Percentiles rank a stretch among this genome's conserved stretches.
phyloP scores from a whole-genome alignment of 2,329 filamentous ascomycete genomes.

The Fusarium tricinctum region DNA sequence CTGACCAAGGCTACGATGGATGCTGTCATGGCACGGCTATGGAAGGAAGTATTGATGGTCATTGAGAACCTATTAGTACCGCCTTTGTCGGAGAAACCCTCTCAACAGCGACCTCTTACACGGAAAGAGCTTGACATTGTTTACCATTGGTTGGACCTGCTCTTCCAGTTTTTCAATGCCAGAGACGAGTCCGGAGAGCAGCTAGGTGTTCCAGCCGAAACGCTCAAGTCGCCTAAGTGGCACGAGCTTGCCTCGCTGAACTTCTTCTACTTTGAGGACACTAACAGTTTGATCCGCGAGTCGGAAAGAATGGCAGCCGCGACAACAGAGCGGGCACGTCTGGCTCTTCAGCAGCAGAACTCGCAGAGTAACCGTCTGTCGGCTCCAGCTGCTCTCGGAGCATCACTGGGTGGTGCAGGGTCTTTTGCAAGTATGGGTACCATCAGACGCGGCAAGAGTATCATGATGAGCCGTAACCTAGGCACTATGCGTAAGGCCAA shows the following conservation, averaged over 20 bases:
- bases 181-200: conserved; percentile 86
- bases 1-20: conserved; percentile 97
- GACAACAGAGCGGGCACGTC: conserved; percentile 80
- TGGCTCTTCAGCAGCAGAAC: conserved; percentile 69
- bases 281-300: conserved; percentile 91
- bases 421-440: conserved; percentile 77
- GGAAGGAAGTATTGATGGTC: conserved; percentile 96
- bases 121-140: conserved; percentile 94
- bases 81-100: conserved; percentile 94
- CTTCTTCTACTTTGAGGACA: conserved; percentile 98
- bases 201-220: conserved; percentile 88
- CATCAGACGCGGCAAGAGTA: conserved; percentile 78
- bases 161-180: conserved; percentile 96
- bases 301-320: conserved; percentile 95
- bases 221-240: conserved; percentile 97
- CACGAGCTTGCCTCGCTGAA: conserved; percentile 96
- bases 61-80: conserved; percentile 92
- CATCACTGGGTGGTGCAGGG: conserved; percentile 54
- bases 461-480: conserved; percentile 94
- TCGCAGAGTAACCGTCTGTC: conserved; percentile 74
- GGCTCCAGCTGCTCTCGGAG: conserved; percentile 68
- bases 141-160: conserved; percentile 91
- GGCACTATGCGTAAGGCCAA: conserved; percentile 97
- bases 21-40: conserved; percentile 96
- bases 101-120: conserved; percentile 83